phyloP scores from a whole-genome alignment of 2,329 filamentous ascomycete species.

The Furcasterigmium sp. region DNA sequence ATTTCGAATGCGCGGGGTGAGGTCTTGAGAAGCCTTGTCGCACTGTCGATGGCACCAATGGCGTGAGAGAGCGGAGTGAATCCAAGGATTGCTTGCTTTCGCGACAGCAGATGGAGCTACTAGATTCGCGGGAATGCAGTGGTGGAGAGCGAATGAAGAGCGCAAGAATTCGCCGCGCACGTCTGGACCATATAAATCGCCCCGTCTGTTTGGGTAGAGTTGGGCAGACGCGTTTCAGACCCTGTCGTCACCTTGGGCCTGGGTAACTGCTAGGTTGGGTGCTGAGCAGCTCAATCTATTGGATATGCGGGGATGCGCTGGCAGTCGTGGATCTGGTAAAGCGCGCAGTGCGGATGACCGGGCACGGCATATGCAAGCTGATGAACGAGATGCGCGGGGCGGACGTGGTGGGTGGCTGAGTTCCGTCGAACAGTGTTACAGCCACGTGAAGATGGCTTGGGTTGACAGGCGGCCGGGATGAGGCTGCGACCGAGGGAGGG shows the following conservation, averaged over 20 bases:
- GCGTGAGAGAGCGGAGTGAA: neutral
- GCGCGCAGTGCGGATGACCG: slow-evolving; percentile 47
- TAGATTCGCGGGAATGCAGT: neutral
- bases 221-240: slow-evolving; percentile 36
- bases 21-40: slow-evolving; percentile 19
- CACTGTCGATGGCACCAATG: slow-evolving; percentile 12
- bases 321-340: slow-evolving; percentile 46
- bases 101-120: neutral
- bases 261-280: slow-evolving; percentile 35
- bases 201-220: slow-evolving; percentile 33
- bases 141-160: slow-evolving; percentile 12
- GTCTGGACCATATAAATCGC: slow-evolving; percentile 25
- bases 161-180: slow-evolving; percentile 14
- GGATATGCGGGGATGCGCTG: slow-evolving; percentile 57
- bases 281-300: slow-evolving; percentile 48
- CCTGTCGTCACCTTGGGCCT: slow-evolving; percentile 38
- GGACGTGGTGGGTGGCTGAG: slow-evolving; percentile 26
- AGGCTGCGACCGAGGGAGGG: slow-evolving; percentile 7
- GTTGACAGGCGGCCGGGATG: slow-evolving; percentile 1
- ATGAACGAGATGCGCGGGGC: slow-evolving; percentile 28
- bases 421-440: slow-evolving; percentile 25
- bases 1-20: slow-evolving; percentile 7
- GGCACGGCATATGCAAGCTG: slow-evolving; percentile 56
- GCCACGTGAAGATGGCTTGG: slow-evolving; percentile 34
- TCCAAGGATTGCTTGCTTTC: neutral